Conservation (phyloP, 306 rosid species). For the Quercus agrifolia region DNA sequence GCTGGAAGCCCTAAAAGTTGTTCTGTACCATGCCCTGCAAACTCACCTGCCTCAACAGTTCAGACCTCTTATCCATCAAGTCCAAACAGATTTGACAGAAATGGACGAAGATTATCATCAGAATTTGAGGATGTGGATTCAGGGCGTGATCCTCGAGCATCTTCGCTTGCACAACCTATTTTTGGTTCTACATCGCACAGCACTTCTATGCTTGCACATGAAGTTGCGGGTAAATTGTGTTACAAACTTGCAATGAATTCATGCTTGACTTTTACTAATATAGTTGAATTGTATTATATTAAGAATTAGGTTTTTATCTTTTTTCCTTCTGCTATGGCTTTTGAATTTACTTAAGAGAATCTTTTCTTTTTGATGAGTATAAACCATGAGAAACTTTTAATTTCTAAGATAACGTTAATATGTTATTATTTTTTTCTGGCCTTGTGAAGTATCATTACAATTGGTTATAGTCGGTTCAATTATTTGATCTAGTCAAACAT, state of each 20-base stretch:
- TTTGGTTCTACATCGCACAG: constrained; percentile 27
- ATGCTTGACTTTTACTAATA: background rate
- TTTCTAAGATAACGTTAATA: background rate
- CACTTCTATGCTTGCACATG: constrained; percentile 31
- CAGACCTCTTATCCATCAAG: constrained; percentile 41
- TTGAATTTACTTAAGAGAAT: background rate
- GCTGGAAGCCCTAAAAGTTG: constrained; percentile 42
- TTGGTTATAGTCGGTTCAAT: background rate
- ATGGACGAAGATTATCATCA: constrained; percentile 26
- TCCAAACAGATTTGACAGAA: constrained; percentile 34
- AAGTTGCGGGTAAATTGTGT: constrained; percentile 38
- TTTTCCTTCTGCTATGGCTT: background rate
- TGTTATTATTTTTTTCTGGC: background rate
- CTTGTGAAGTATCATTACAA: background rate
- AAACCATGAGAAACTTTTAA: background rate
- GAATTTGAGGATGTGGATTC: constrained; percentile 50
- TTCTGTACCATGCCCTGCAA: constrained; percentile 31
- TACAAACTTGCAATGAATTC: background rate
- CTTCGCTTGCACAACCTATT: constrained; percentile 28
- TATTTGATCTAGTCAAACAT: background rate
- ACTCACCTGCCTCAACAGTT: constrained; percentile 31
- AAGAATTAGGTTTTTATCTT: background rate
- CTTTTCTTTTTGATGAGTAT: background rate
- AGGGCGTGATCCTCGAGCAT: constrained; percentile 24
- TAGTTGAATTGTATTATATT: background rate